Evolutionary conservation across 495 filamentous ascomycete genomes (phyloP), one percentile per base, ranked within the genome.

Genomic region (Astrothelium macrocarpum): DNA sequence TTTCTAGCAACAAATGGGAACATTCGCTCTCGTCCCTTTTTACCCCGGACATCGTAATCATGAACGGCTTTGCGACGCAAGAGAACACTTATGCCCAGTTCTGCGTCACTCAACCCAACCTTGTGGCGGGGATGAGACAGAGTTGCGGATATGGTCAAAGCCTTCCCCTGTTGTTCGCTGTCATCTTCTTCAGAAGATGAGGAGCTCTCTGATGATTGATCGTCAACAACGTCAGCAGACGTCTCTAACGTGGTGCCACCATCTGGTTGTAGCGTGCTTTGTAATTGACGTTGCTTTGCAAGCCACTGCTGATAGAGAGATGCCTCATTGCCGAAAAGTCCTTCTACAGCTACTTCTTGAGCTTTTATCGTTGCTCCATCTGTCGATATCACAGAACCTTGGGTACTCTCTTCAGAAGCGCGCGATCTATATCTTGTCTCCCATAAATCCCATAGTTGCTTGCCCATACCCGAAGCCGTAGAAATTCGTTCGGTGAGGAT

Each of bases 41-140:
- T 95, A 18, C 87, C 87, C n/a, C 89, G 83, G 7, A 97, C 89
- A 69, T 96, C 90, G 64, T 87, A 99, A 73, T 99, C 94, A 72
- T 91, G 89, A 20, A 95, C 83, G 20, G 85, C 87, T 69, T 92
- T 91, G 32, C 88, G 84, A 43, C 93, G 88, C n/a, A 97, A 77
- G 4, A 99, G 79, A 64, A 99, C 82, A 69, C 92, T 96, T 65
- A 97, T 84, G 5, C 94, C 94, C 0, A 97, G 77, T 64, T 96
- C 94, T 68, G 89, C 88, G 66, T 96, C 90, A 39, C 80, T 90
- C 10, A 92, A 77, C 0, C 86, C 89, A 18, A 90, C 82, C 72
- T 95, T 95, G 64, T 89, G 88, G 62, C 90, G 81, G 28, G 88
- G 84, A 74, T 94, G 86, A 46, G 86, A 87, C 62, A 96, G 77